Evolutionary conservation across 2,329 filamentous ascomycete species (phyloP), one percentile per base, ranked within the genome.

Genomic region (Fusarium sp.): DNA sequence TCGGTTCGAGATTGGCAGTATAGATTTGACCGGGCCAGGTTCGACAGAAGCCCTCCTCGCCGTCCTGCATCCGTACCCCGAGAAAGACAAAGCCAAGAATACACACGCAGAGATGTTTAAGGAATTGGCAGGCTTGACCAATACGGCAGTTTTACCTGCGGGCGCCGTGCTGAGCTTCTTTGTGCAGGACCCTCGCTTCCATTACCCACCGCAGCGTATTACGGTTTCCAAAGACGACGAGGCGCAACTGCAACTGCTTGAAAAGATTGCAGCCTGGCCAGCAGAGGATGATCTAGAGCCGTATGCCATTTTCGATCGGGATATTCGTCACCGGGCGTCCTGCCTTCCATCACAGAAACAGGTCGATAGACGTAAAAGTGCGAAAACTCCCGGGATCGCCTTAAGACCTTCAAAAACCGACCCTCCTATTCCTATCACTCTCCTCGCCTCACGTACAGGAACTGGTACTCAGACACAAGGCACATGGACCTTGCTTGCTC

Each of bases 401-500:
- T 87, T 94, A 1, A 81, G 86, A 24, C 78, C 88, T 2, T 84
- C 85, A 11, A 70, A 83, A 2, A 84, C 82, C 11, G 94, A 98
- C 74, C 92, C 93, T 2, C 82, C 86, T 3, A 96, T 98, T 18
- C 96, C 96, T 1, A 81, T 95, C 41, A 83, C 95, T 3, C 81
- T 97, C 8, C 84, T 93, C 7, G 85, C 90, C 34, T 88, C 87
- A 13, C 86, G 88, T 6, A 78, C 85, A 12, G 78, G 81, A 13
- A 74, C 78, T 2, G 80, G 81, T 40, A 82, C 79, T 13, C 86
- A 85, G 48, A 82, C 84, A 2, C 89, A 91, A 49, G 91, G 91
- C 0, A 90, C 86, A 0, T 98, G 94, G 94, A 96, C 91, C 1
- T 78, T 98, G 2, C 84, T 98, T 25, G 86, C 96, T 5, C 96